Conservation (phyloP, 2,329 filamentous ascomycete genomes). For the Madurella mycetomatis region DNA sequence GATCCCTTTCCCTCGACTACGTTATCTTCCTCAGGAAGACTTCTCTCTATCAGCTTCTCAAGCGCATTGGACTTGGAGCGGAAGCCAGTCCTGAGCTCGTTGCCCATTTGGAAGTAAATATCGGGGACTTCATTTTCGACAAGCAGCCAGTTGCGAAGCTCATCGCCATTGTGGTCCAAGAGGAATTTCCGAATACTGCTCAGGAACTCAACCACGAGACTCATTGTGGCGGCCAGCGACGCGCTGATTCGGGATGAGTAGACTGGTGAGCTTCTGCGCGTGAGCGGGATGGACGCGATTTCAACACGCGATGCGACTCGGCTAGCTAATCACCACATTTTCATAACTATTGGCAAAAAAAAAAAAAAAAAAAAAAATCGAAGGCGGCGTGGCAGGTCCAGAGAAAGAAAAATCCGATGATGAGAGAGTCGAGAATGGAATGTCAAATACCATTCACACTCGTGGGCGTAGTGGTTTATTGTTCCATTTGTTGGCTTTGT, state of each 20-base stretch:
- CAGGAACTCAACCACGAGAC: constrained; percentile 65
- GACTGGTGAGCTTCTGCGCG: not conserved
- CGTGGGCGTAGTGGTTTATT: too few species aligned
- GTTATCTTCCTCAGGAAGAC: constrained; percentile 62
- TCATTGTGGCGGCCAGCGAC: constrained; percentile 40
- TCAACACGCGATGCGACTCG: not conserved
- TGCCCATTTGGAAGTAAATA: constrained; percentile 63
- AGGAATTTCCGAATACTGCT: constrained; percentile 59
- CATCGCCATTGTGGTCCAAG: constrained; percentile 57
- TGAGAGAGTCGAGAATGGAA: too few species aligned
- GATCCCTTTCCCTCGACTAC: constrained; percentile 60
- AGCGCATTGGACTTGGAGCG: constrained; percentile 46
- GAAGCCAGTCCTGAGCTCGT: constrained; percentile 61
- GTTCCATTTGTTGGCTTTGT: too few species aligned
- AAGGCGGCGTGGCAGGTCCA: too few species aligned
- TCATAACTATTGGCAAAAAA: not conserved
- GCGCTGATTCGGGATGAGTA: not conserved
- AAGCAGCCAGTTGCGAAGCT: constrained; percentile 65
- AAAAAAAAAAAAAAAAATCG: too few species aligned
- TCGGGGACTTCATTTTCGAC: constrained; percentile 68
- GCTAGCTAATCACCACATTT: not conserved
- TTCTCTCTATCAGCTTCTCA: constrained; percentile 58
- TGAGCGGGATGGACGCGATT: not conserved
- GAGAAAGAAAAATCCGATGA: too few species aligned
- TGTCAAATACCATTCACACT: too few species aligned